phyloP scores from a whole-genome alignment of 208 protist species.

The Acanthamoeba lugdunensis region DNA sequence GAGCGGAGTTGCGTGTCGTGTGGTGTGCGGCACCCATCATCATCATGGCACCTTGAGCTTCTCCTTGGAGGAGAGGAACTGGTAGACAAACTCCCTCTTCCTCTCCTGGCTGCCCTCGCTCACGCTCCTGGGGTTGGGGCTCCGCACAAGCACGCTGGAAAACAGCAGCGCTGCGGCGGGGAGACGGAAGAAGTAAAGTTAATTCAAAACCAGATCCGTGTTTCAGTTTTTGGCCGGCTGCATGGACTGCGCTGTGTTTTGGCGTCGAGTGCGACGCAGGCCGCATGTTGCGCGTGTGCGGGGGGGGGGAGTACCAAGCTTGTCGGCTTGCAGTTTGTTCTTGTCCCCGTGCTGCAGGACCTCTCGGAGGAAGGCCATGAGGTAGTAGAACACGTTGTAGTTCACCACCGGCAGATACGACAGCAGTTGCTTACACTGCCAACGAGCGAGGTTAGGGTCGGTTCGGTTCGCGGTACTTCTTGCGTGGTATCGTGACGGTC shows the following conservation, averaged over 20 bases:
- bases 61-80: slow-evolving; percentile 57
- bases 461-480: too few species aligned
- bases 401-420: slow-evolving; percentile 80
- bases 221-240: not conserved
- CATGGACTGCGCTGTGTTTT: not conserved
- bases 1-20: too few species aligned
- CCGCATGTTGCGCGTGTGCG: not conserved
- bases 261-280: not conserved
- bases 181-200: too few species aligned
- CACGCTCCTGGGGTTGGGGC: slow-evolving; percentile 9
- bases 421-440: slow-evolving; percentile 79
- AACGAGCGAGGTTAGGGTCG: too few species aligned
- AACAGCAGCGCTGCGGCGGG: slow-evolving; percentile 28
- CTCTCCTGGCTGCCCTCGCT: slow-evolving; percentile 28
- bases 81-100: slow-evolving; percentile 54
- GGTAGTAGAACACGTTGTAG: slow-evolving; percentile 86
- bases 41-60: slow-evolving; percentile 60
- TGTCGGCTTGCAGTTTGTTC: slow-evolving; percentile 69
- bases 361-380: slow-evolving; percentile 84
- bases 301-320: not conserved
- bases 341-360: slow-evolving; percentile 72
- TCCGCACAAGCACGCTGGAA: slow-evolving; percentile 46
- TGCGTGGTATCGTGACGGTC: not conserved
- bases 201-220: too few species aligned
- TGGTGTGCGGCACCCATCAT: too few species aligned